A percentile compares a stretch with the other conserved stretches of the same genome.
These are phyloP conservation scores for Hanseniaspora meyeri DNA, from an alignment of 805 yeast genomes.

Conservation along the genomic window DNA sequence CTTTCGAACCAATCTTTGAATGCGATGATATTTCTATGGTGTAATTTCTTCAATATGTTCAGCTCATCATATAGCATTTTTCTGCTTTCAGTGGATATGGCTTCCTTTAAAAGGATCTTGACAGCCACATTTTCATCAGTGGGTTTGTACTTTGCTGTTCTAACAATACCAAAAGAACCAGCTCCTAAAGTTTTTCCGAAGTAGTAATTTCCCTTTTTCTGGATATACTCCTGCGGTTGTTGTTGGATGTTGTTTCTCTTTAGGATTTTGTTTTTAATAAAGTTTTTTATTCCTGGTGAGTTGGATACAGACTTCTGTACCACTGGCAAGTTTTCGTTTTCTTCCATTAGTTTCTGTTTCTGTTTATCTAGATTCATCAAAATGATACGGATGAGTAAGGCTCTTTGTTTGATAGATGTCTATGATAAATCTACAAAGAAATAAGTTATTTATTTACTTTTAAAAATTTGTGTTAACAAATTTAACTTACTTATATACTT, in stretches of 20 bases:
- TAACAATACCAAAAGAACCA: conserved; percentile 87
- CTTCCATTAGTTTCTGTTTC: conserved; percentile 8
- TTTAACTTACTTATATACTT: too few relatives aligned
- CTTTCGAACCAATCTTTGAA: conserved; percentile 90
- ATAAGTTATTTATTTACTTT: not conserved
- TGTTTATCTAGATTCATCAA: conserved; percentile 4
- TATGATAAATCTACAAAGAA: not conserved
- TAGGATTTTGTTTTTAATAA: conserved; percentile 1
- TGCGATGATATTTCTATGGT: conserved; percentile 80
- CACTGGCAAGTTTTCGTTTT: conserved; percentile 9
- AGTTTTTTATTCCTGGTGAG: not conserved
- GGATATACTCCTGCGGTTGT: conserved; percentile 35
- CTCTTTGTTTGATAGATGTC: not conserved
- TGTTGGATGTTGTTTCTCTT: conserved; percentile 34
- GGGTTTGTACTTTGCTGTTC: conserved; percentile 47
- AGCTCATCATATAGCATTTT: conserved; percentile 71
- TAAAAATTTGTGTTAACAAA: not conserved
- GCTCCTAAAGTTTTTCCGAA: conserved; percentile 85
- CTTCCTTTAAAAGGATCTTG: conserved; percentile 77
- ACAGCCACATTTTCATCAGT: conserved; percentile 70
- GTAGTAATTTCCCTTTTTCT: conserved; percentile 53
- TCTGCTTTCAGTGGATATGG: conserved; percentile 48
- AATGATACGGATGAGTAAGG: not conserved
- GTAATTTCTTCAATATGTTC: conserved; percentile 48
- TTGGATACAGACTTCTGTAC: not conserved